Evolutionary conservation across 2,329 filamentous ascomycete genomes (phyloP).

Genomic region (Ilyonectria mors-panacis): DNA sequence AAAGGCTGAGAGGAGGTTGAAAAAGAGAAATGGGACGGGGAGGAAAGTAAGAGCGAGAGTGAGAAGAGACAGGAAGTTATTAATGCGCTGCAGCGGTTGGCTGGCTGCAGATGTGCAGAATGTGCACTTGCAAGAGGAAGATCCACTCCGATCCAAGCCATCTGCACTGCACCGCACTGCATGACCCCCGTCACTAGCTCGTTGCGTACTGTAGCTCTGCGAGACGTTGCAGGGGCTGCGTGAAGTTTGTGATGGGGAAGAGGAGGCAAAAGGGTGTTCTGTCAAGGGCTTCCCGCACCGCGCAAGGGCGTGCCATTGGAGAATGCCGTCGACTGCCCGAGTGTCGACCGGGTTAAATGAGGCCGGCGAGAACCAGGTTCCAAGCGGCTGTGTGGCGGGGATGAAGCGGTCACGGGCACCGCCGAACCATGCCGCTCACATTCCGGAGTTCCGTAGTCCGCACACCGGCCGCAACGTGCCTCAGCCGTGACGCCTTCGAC

Average conservation of each 20-base stretch:
- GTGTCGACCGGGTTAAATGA: background rate
- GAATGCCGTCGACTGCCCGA: background rate
- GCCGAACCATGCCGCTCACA: constrained; percentile 10
- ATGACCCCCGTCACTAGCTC: constrained; percentile 19
- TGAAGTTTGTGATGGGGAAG: background rate
- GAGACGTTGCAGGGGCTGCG: constrained; percentile 1
- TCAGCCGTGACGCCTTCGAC: background rate
- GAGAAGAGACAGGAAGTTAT: constrained; percentile 20
- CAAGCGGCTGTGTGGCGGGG: constrained; percentile 1
- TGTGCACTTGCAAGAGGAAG: constrained; percentile 3
- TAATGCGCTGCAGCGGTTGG: constrained; percentile 31
- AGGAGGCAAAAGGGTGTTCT: background rate
- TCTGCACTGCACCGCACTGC: background rate
- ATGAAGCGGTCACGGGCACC: constrained; percentile 20
- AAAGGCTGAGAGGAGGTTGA: background rate
- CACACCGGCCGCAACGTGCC: constrained; percentile 10
- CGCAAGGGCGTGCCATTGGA: background rate
- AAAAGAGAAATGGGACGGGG: background rate
- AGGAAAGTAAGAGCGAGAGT: constrained; percentile 7
- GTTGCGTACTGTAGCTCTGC: background rate
- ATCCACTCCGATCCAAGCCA: constrained; percentile 27
- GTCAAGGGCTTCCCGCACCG: background rate
- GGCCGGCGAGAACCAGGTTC: background rate
- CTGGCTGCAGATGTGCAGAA: constrained; percentile 15
- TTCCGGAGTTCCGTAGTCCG: constrained; percentile 10